Base-by-base conservation (phyloP, 768 basidiomycete species). In the Lenzites betulinus region DNA sequence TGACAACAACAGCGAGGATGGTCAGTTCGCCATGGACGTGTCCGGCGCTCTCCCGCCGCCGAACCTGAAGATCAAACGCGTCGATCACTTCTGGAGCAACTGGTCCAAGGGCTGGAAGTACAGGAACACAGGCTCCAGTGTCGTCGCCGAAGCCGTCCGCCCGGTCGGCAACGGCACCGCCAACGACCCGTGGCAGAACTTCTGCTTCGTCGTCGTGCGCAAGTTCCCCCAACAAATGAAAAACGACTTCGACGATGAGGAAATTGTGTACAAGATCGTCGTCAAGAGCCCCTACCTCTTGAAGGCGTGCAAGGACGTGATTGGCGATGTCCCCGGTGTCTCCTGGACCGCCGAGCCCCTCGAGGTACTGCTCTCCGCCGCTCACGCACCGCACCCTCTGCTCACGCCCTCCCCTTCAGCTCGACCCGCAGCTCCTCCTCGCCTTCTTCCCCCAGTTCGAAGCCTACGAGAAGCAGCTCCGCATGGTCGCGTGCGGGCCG, bases 61-160 rank as follows among this genome's bases (percentile, higher is more conserved):
- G 28, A 79, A 80, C 16, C 73, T 83, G 56, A 84, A 87, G 72
- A 73, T 86, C 69, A 85, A 86, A 68, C 81, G 82, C 1, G 79
- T 86, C 44, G 85, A 86, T 66, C 76, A 81, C 64, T 85, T 83
- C 64, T 85, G 81, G 69, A 84, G 81, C 66, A 72, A 77, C 60
- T 84, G 84, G 83, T 75, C 75, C 33, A 83, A 80, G 67, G 67
- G 71, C 20, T 86, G 83, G 83, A 84, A 83, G 71, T 85, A 86
- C 66, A 59, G 83, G 81, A 83, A 82, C 70, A 83, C 80, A 64
- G 82, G 76, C 62, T 77, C 84, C 0, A 81, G 80, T 62, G 77
- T 84, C 50, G 76, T 75, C 0, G 77, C 83, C 13, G 85, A 86
- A 68, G 38, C 50, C 18, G 51, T 58, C 1, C 55, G 41, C 38